Evolutionary conservation across 106 monocot species (phyloP), one percentile per base, ranked within the genome.

Genomic region (Allium cepa): DNA sequence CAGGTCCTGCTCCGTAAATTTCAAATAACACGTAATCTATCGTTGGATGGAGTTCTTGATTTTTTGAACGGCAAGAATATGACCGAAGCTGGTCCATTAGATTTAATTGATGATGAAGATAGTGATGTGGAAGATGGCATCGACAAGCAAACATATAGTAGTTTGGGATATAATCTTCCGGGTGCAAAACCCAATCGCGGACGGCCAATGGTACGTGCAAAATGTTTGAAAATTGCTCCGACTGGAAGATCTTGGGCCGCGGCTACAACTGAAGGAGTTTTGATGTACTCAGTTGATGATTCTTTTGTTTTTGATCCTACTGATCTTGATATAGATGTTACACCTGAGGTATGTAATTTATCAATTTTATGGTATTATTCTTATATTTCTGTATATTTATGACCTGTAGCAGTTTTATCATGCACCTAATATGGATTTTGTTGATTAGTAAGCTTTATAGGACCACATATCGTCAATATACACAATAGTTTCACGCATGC

Each of bases 201-300:
- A 8, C 75, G 92, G 50, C 92, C 92, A 15, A 18, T 92, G 66
- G 80, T 80, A 58, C 81, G 89, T 22, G 85, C 92, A 56, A 92
- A 97, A 77, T 92, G 89, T 69, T 78, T 92, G 66, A 86, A 77
- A 71, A 84, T 97, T 80, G 83, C 97, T 72, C 97, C 92, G 72
- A 92, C 97, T 7, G 97, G 97, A 64, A 92, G 97, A 73, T 86
- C 82, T 51, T 97, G 92, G 89, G 92, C 97, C 61, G 97, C 89
- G 46, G 97, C 97, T 69, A 97, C 97, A 9, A 92, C 97, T 52
- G 97, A 97, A 74, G 97, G 97, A 58, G 89, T 97, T 70, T 58
- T 97, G 56, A 79, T 92, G 18, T 97, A 97, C 71, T 97, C 92
- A 3, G 74, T 87, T 67, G 97, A 97, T 70, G 97, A 92, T 1